Base-by-base conservation (phyloP, 2,329 filamentous ascomycete genomes). In the Colletotrichum tamarilloi region DNA sequence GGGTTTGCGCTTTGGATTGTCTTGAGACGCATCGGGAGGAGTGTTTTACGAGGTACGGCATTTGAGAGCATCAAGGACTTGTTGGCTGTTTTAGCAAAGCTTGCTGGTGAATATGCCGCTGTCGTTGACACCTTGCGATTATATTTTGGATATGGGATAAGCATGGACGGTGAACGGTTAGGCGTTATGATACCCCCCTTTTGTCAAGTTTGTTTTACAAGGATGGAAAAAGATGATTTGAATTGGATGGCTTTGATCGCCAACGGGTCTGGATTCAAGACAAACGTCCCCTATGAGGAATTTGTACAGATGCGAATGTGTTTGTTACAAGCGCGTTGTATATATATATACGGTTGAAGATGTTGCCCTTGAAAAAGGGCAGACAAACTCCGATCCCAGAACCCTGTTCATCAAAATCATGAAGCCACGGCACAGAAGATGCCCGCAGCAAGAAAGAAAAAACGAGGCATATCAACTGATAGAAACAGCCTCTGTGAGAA, bases 1-100 rank as follows among this genome's bases (percentile, higher is more conserved):
- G 92, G 77, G 91, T 94, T n/a, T 96, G 94, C 80, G 93, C 93
- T 52, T 81, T 95, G 76, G 92, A 94, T 72, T 95, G 94, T 78
- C 86, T 95, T 77, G 90, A 91, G 78, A 86, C 88, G 74, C 94
- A 96, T 81, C 88, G 91, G 67, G 92, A 94, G 81, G 93, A 93
- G 77, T 92, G 92, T 77, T 88, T 94, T 74, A 89, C 90, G 71
- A 86, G 92, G 77, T 92, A 92, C 78, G 90, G 90, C 14, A 59
- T 85, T 22, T 85, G 76, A 82, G 30, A 24, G 14, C 8, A 12
- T 11, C 11, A 16, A 22, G 38, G 5, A 16, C 5, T 42, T 42
- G 5, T 19, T 19, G 6, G 16, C 11, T 42, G 16, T 19, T 42
- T 16, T 8, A 2, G 38, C 7, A 19, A 2, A 7, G 16, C 7